Evolutionary conservation across 2,329 filamentous ascomycete genomes (phyloP).

Genomic region (Arthrinium phaeospermum): DNA sequence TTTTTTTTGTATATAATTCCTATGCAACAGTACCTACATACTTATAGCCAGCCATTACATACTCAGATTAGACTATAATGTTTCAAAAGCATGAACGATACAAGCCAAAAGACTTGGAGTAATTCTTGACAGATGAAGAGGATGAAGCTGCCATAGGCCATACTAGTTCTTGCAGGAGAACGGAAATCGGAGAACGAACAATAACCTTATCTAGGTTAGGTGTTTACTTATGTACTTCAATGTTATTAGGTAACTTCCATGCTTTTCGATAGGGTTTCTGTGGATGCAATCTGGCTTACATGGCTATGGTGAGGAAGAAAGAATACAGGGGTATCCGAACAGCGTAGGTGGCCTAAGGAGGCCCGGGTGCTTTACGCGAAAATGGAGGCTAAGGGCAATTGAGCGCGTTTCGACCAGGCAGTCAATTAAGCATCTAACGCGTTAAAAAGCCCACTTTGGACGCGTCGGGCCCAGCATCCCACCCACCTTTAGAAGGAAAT

Average conservation of each 20-base stretch:
- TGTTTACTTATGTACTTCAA: neutral
- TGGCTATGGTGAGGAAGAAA: neutral
- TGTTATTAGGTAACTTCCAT: neutral
- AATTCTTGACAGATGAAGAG: neutral
- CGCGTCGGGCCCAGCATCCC: slow-evolving; percentile 6
- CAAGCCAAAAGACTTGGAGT: neutral
- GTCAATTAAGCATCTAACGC: slow-evolving; percentile 1
- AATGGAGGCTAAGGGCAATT: neutral
- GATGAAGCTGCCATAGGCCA: neutral
- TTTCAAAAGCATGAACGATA: neutral
- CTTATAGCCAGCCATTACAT: slow-evolving; percentile 15
- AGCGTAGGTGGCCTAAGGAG: neutral
- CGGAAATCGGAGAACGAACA: no score
- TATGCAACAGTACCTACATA: slow-evolving; percentile 12
- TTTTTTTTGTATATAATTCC: slow-evolving; percentile 18
- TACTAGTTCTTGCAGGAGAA: neutral
- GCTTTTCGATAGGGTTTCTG: neutral
- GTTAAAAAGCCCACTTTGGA: slow-evolving; percentile 14
- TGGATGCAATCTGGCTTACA: neutral
- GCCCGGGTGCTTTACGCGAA: slow-evolving; percentile 6
- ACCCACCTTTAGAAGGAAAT: slow-evolving; percentile 12
- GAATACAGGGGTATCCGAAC: neutral
- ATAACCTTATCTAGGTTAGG: neutral
- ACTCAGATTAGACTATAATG: slow-evolving; percentile 16
- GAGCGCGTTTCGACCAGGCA: neutral